Percentiles rank a stretch among this genome's conserved stretches.
These are phyloP conservation scores for Amylostereum areolatum DNA, from an alignment of 1,284 basidiomycete species.

Conservation along the genomic window DNA sequence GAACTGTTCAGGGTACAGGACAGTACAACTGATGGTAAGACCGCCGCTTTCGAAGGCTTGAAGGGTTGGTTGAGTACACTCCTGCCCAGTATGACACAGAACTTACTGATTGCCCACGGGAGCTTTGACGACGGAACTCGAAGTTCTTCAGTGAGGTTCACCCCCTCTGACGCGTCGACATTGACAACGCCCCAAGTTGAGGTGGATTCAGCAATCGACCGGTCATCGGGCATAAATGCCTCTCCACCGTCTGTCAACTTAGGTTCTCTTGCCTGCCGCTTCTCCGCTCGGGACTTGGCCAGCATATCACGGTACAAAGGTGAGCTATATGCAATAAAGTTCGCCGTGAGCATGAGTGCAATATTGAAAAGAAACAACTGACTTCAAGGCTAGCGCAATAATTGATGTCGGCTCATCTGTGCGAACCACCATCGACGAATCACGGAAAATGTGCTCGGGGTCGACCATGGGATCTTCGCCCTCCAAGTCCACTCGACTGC, in stretches of 20 bases:
- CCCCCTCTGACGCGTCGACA: conserved; percentile 54
- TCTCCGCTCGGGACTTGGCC: conserved; percentile 65
- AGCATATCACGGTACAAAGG: conserved; percentile 86
- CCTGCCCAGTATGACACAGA: background rate
- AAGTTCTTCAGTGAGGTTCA: conserved; percentile 72
- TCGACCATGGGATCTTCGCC: conserved; percentile 63
- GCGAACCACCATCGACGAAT: conserved; percentile 91
- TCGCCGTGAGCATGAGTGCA: conserved; percentile 6
- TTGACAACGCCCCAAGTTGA: conserved; percentile 89
- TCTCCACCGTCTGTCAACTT: conserved; percentile 66
- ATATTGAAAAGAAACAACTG: conserved; percentile 19
- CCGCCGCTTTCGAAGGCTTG: conserved; percentile 86
- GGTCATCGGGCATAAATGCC: conserved; percentile 83
- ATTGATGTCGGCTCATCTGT: conserved; percentile 98
- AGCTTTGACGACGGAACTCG: conserved; percentile 71
- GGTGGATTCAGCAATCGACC: conserved; percentile 69
- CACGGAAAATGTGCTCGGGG: conserved; percentile 91
- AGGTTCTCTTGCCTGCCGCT: conserved; percentile 60
- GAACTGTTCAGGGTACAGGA: conserved; percentile 97
- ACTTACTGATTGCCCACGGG: conserved; percentile 74
- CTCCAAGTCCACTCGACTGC: conserved; percentile 43
- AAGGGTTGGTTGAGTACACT: background rate
- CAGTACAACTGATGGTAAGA: conserved; percentile 92
- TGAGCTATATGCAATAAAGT: conserved; percentile 49
- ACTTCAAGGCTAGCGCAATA: conserved; percentile 93